Evolutionary conservation across 129 eudicot genomes (phyloP).

Genomic region (Lonicera japonica): DNA sequence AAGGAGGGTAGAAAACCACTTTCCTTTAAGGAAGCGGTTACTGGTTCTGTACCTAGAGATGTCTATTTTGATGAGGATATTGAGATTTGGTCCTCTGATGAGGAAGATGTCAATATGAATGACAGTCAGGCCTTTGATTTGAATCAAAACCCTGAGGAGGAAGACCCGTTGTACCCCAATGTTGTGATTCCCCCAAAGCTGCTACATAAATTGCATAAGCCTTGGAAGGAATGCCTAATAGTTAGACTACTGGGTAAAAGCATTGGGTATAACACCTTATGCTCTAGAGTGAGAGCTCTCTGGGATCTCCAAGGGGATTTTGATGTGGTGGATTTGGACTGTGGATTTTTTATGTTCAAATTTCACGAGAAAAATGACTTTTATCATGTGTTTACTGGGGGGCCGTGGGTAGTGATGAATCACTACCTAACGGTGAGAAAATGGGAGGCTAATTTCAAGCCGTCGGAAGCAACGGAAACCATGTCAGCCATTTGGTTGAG

Average conservation of each 20-base stretch:
- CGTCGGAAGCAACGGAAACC: neutral
- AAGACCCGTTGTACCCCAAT: too few relatives aligned
- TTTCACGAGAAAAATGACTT: too few relatives aligned
- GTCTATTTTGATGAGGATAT: too few relatives aligned
- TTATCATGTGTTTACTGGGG: neutral
- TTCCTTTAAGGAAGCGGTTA: too few relatives aligned
- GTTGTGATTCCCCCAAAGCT: too few relatives aligned
- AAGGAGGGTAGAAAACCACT: too few relatives aligned
- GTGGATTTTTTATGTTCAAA: neutral
- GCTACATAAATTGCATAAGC: too few relatives aligned
- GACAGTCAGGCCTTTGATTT: too few relatives aligned
- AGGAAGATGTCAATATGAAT: too few relatives aligned
- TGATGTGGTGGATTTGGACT: neutral
- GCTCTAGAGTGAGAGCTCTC: neutral
- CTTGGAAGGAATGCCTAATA: constrained; percentile 14
- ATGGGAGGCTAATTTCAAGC: neutral
- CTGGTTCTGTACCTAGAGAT: too few relatives aligned
- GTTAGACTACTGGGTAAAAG: neutral
- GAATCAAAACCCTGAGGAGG: too few relatives aligned
- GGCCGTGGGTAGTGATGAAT: neutral
- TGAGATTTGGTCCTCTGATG: too few relatives aligned
- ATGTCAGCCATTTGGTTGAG: neutral
- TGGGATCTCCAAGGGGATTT: neutral
- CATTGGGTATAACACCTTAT: neutral
- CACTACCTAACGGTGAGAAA: neutral